Percentiles rank a stretch among this genome's conserved stretches.
These are phyloP conservation scores for Ceratocystis lukuohia DNA, from an alignment of 2,329 filamentous ascomycete species.

Conservation along the genomic window DNA sequence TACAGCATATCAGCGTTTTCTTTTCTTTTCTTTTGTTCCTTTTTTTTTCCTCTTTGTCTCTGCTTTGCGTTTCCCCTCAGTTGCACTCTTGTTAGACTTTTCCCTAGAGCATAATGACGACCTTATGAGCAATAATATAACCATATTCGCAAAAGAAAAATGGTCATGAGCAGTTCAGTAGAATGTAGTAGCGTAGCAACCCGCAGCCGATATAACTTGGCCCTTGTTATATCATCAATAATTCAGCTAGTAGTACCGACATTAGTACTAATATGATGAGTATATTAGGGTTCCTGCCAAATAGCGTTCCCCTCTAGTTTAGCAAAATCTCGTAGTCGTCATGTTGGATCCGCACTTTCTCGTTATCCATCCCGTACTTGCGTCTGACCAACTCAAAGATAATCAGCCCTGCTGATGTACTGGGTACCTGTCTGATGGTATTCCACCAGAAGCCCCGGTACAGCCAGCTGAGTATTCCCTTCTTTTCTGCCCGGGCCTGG, in stretches of 20 bases:
- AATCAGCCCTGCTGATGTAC: slow-evolving; percentile 62
- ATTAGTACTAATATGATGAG: no score
- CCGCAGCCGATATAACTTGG: not conserved
- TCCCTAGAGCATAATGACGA: slow-evolving; percentile 7
- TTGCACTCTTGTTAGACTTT: not conserved
- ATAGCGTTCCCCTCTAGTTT: slow-evolving; percentile 24
- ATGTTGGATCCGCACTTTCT: slow-evolving; percentile 50
- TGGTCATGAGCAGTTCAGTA: not conserved
- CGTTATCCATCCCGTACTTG: slow-evolving; percentile 53
- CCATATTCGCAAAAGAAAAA: not conserved
- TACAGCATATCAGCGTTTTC: slow-evolving; percentile 1
- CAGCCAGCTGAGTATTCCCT: slow-evolving; percentile 47
- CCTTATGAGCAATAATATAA: slow-evolving; percentile 4
- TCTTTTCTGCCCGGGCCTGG: slow-evolving; percentile 43
- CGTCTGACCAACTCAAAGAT: slow-evolving; percentile 64
- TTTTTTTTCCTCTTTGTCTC: not conserved
- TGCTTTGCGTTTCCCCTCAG: not conserved
- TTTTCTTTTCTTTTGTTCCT: not conserved
- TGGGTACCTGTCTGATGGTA: slow-evolving; percentile 60
- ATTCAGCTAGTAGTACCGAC: no score
- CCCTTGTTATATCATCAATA: not conserved
- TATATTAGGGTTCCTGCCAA: no score
- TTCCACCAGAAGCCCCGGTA: slow-evolving; percentile 61
- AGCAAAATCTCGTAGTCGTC: slow-evolving; percentile 62
- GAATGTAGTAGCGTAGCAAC: not conserved